Evolutionary conservation across 495 filamentous ascomycete genomes (phyloP).

Genomic region (Copromyces sp.): DNA sequence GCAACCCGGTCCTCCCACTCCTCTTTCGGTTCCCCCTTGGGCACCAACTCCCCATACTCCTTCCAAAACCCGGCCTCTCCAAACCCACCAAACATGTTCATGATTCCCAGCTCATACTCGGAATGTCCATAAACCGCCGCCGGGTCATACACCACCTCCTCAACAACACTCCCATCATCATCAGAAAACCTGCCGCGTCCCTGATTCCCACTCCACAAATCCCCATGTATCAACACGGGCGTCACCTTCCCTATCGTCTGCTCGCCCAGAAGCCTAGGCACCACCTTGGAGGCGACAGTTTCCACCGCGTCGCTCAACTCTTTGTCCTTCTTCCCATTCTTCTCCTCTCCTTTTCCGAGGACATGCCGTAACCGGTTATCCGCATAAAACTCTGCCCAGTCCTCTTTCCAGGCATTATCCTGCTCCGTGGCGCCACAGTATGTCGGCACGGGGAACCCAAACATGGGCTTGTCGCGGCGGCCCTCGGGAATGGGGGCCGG

Average conservation of each 20-base stretch:
- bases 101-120: slow-evolving; percentile 88
- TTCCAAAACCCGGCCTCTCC: slow-evolving; percentile 50
- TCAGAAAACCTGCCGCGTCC: slow-evolving; percentile 53
- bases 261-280: slow-evolving; percentile 62
- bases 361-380: slow-evolving; percentile 61
- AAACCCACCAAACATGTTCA: slow-evolving; percentile 95
- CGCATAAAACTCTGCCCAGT: slow-evolving; percentile 79
- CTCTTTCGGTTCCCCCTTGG: slow-evolving; percentile 68
- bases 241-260: slow-evolving; percentile 50
- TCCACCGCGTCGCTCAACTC: slow-evolving; percentile 54
- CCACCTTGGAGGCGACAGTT: slow-evolving; percentile 47
- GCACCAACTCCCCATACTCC: slow-evolving; percentile 64
- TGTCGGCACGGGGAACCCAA: slow-evolving; percentile 72
- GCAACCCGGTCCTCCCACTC: slow-evolving; percentile 75
- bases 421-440: slow-evolving; percentile 81
- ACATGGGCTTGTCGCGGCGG: slow-evolving; percentile 49
- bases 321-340: slow-evolving; percentile 50
- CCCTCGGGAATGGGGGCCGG: slow-evolving; percentile 56
- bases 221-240: slow-evolving; percentile 80
- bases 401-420: slow-evolving; percentile 55
- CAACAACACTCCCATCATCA: slow-evolving; percentile 29
- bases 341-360: slow-evolving; percentile 41
- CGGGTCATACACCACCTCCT: slow-evolving; percentile 81
- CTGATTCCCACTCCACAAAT: slow-evolving; percentile 84
- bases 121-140: slow-evolving; percentile 70